Evolutionary conservation across 768 basidiomycete genomes (phyloP), one percentile per base, ranked within the genome.

Genomic region (Rhodotorula paludigena): DNA sequence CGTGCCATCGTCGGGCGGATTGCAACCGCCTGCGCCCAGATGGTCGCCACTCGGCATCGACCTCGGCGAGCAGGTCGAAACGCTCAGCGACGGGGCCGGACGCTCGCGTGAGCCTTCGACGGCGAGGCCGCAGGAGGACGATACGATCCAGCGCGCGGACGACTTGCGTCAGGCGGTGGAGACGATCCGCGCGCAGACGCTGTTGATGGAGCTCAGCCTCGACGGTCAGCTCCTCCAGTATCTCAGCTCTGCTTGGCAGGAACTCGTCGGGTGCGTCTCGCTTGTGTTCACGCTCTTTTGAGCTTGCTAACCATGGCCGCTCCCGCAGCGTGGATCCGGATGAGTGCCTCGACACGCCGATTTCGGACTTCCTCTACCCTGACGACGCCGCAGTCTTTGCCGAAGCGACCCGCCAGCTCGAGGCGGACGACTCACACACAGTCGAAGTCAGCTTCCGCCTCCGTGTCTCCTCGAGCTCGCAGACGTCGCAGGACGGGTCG

Each of bases 191-290:
- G 90, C 88, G 76, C 90, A 91, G 78, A 98, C 96, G 74, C 90
- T 98, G 60, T 90, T 99, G 36, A 83, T 98, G 81, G 96, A 99
- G 77, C 84, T 99, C 38, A 87, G 87, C 77, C 81, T 97, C 71
- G 92, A 97, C 76, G 92, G 92, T 15, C 92, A 97, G 53, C 88
- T 92, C 73, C 87, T 98, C 74, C 85, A 92, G 74, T 99, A 92
- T 89, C 84, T 94, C 53, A 98, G 96, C 79, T 90, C 93, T 75
- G 92, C 93, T 0, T 98, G 96, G 90, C 82, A 86, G 74, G 86
- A 88, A 60, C 90, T 98, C 32, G 86, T 94, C 60, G 90, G 89
- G 91, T 91, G 79, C 71, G 89, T 77, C 42, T 74, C 35, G n/a
- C 28, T 48, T 48, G 63, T 18, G 9, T 47, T 41, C 25, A 18